These are phyloP conservation scores for Pichia membranifaciens DNA, from an alignment of 805 yeast genomes.

Conservation along the genomic window DNA sequence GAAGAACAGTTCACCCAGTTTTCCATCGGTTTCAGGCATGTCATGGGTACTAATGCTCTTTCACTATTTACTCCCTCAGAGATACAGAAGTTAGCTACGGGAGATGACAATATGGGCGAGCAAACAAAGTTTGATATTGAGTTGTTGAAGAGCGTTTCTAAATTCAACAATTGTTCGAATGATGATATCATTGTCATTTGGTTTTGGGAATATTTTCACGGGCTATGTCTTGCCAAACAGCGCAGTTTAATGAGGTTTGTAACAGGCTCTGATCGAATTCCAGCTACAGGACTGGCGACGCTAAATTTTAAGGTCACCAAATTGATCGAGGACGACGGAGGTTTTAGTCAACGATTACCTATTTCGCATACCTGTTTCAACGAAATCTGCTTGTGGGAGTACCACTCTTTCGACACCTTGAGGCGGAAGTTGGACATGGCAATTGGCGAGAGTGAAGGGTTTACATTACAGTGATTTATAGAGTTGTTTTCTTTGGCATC, in stretches of 20 bases:
- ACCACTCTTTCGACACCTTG: constrained; percentile 50
- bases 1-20: constrained; percentile 51
- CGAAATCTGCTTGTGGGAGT: constrained; percentile 73
- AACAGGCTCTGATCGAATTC: constrained; percentile 87
- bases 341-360: constrained; percentile 52
- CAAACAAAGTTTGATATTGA: constrained; percentile 50
- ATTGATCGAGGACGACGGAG: constrained; percentile 20
- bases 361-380: constrained; percentile 94
- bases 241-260: constrained; percentile 65
- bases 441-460: constrained; percentile 76
- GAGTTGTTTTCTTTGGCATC: not conserved
- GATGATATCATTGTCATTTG: constrained; percentile 47
- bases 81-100: constrained; percentile 70
- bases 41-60: constrained; percentile 77
- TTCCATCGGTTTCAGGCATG: constrained; percentile 63
- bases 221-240: constrained; percentile 42
- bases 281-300: constrained; percentile 85
- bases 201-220: constrained; percentile 82
- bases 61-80: constrained; percentile 77
- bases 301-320: constrained; percentile 66
- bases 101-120: constrained; percentile 44
- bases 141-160: constrained; percentile 64
- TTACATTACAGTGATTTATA: constrained; percentile 40
- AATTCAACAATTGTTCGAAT: constrained; percentile 59
- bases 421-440: constrained; percentile 58